phyloP scores from a whole-genome alignment of 192 early-diverging fungal genomes.

The Podila epicladia region DNA sequence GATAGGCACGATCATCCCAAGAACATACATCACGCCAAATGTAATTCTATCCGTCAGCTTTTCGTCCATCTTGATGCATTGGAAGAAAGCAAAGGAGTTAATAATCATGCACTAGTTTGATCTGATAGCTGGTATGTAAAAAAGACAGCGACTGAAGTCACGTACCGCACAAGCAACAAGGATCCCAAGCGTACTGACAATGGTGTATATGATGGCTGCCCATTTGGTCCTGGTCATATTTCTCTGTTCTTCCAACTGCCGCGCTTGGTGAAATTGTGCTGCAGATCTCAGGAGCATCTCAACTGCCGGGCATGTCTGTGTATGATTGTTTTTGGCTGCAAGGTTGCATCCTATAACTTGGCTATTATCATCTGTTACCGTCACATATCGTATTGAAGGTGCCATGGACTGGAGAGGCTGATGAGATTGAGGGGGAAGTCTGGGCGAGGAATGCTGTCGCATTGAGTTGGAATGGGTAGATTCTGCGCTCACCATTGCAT shows the following conservation, averaged over 20 bases:
- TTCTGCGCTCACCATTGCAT: not conserved
- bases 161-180: conserved; percentile 10
- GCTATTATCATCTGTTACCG: not conserved
- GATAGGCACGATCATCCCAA: conserved; percentile 11
- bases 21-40: conserved; percentile 11
- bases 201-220: conserved; percentile 8
- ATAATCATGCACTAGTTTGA: not conserved
- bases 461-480: not conserved
- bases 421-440: not conserved
- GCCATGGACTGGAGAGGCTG: not conserved
- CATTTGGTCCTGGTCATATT: conserved; percentile 11
- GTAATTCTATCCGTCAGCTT: conserved; percentile 16
- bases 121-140: not conserved
- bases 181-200: conserved; percentile 3
- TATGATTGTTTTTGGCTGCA: not conserved
- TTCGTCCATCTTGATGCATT: conserved; percentile 6
- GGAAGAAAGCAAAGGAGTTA: not conserved
- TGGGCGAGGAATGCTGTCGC: not conserved
- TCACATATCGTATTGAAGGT: not conserved
- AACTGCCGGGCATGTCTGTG: not conserved
- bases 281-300: conserved; percentile 2
- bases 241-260: conserved; percentile 2
- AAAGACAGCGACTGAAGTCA: not conserved
- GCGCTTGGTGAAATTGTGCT: not conserved
- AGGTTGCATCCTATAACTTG: not conserved